These are phyloP conservation scores for Graphilbum ipis-grandicollis DNA, from an alignment of 2,329 filamentous ascomycete species.

Conservation along the genomic window DNA sequence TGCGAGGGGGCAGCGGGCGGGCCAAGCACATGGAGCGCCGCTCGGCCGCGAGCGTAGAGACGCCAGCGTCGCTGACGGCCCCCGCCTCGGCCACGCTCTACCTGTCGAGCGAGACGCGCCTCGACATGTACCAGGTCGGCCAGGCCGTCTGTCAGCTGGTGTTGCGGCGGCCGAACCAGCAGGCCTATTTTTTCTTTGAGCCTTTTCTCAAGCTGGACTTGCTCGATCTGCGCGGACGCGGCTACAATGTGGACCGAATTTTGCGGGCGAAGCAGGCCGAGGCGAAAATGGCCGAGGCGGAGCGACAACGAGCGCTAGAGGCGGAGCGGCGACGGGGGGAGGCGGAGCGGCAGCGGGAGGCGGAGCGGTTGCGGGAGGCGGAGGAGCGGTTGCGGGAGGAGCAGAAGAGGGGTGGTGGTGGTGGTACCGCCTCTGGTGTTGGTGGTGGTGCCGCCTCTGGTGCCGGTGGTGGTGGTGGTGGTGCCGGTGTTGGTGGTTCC, in stretches of 20 bases:
- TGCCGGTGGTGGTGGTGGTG: too few species aligned
- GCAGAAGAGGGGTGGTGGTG: background rate
- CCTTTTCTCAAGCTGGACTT: conserved; percentile 77
- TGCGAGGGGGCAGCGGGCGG: conserved; percentile 33
- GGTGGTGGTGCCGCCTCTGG: too few species aligned
- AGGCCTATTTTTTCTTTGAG: conserved; percentile 80
- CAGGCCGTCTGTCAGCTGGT: conserved; percentile 71
- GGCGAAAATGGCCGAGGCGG: conserved; percentile 70
- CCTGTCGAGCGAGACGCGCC: conserved; percentile 29
- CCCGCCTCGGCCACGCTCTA: conserved; percentile 44
- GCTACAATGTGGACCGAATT: conserved; percentile 94
- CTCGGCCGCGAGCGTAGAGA: conserved; percentile 49
- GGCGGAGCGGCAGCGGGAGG: conserved; percentile 26
- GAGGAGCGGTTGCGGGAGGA: conserved; percentile 13
- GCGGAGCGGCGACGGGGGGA: conserved; percentile 52
- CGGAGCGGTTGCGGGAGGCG: background rate
- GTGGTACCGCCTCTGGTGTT: too few species aligned
- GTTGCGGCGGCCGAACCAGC: conserved; percentile 66
- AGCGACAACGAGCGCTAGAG: conserved; percentile 56
- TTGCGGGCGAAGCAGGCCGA: conserved; percentile 76
- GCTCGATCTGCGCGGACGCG: conserved; percentile 63
- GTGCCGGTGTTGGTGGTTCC: too few species aligned
- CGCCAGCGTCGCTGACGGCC: conserved; percentile 20
- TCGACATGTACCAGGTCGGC: conserved; percentile 80
- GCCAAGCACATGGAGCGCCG: conserved; percentile 50